Base-by-base conservation (phyloP, 2,329 filamentous ascomycete species). In the Venturia oleaginea region DNA sequence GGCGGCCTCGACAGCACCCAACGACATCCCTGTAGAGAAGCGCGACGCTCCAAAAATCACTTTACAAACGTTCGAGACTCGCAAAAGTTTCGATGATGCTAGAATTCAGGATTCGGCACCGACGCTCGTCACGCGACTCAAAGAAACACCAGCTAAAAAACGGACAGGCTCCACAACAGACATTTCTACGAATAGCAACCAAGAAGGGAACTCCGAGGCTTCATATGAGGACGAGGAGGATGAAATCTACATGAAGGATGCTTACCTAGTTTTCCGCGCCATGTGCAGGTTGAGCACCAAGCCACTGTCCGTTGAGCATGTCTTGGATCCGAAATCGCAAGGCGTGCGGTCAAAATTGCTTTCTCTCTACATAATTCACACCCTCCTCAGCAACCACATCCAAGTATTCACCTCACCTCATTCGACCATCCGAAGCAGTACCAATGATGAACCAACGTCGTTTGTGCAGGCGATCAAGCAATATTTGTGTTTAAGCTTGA, bases 211-310 rank as follows among this genome's bases (percentile, higher is more conserved):
- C 30, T 11, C n/a, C 13, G 60, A 66, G 17, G 62, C 43, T 38
- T 78, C 81, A 27, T 73, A 83, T 30, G 86, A 91, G 65, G 84
- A 86, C 63, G 85, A 87, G 66, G 92, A 96, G 73, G 94, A 99
- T 72, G 94, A 99, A 73, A 91, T 97, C 24, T 97, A 96, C 73
- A 92, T 97, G 70, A 90, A 94, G 70, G 94, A 99, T 77, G 92
- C 94, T 11, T 99, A 97, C 75, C 84, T 99, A 27, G 92, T 99
- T 57, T 97, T 99, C 78, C 86, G 94, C 38, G 96, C 94, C 3
- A 94, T 99, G 79, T 99, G 95, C 81, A 96, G 97, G 76, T 81
- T 99, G 57, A 97, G 93, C 66, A 97, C 93, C 67, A 99, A 99
- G 75, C 80, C 92, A 48, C 81, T 99, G 32, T 86, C 90, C 10